These are phyloP conservation scores for Tetragonia tetragonoides DNA, from an alignment of 148 eudicot genomes.

Conservation along the genomic window DNA sequence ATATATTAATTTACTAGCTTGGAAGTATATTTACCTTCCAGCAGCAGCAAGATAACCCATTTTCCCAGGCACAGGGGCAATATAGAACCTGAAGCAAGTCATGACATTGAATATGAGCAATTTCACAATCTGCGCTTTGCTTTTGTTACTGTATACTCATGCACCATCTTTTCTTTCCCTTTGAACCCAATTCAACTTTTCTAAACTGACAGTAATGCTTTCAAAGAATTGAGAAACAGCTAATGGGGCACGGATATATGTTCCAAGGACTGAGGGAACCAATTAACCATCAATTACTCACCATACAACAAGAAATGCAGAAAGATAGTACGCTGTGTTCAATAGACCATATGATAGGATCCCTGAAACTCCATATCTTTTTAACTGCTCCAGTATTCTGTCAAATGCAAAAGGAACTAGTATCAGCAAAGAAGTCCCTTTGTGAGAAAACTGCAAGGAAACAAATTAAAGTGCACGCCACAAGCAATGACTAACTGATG, in stretches of 20 bases:
- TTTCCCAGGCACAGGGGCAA: constrained; percentile 79
- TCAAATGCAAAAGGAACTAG: constrained; percentile 6
- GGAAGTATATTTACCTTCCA: constrained; percentile 36
- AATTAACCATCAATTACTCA: constrained; percentile 27
- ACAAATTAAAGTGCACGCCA: not conserved
- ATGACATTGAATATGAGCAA: constrained; percentile 11
- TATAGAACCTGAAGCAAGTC: constrained; percentile 52
- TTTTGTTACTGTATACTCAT: not conserved
- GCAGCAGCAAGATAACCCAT: constrained; percentile 83
- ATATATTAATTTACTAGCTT: not conserved
- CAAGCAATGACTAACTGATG: not conserved
- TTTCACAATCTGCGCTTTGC: constrained; percentile 1
- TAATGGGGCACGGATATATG: not conserved
- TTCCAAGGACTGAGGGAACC: not conserved
- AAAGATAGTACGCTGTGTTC: constrained; percentile 72
- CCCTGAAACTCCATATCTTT: constrained; percentile 68
- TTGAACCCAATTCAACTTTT: not conserved
- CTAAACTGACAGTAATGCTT: not conserved
- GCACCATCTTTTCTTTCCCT: not conserved
- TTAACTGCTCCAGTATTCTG: constrained; percentile 54
- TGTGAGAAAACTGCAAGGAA: not conserved
- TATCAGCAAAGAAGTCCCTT: constrained; percentile 8
- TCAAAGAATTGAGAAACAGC: not conserved
- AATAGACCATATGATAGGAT: constrained; percentile 70
- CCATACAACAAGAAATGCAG: constrained; percentile 75